Conservation (phyloP, 2,329 filamentous ascomycete genomes). For the Aspergillus sp. region DNA sequence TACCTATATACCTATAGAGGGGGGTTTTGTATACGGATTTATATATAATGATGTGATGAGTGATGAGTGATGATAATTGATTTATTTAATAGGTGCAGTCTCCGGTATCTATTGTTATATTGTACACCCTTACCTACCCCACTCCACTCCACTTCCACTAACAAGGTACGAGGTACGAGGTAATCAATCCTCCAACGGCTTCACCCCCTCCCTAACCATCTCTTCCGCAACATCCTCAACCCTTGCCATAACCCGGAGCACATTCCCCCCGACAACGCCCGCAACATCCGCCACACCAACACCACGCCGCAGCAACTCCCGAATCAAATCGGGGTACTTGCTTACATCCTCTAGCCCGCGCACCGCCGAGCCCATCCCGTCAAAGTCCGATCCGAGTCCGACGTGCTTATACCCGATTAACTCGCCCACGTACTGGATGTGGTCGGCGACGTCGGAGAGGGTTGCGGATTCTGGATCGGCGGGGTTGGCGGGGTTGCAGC, state of each 20-base stretch:
- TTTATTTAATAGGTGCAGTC: too few species aligned
- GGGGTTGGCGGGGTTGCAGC: constrained; percentile 49
- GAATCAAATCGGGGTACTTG: constrained; percentile 76
- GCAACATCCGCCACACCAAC: constrained; percentile 71
- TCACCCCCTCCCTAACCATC: constrained; percentile 59
- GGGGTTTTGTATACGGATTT: too few species aligned
- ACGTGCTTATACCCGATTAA: constrained; percentile 85
- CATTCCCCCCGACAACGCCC: constrained; percentile 76
- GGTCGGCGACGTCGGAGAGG: constrained; percentile 72
- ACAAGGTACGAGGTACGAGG: not conserved
- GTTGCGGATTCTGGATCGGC: constrained; percentile 69
- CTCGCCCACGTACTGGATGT: constrained; percentile 79
- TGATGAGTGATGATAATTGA: too few species aligned
- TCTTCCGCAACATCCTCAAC: constrained; percentile 69
- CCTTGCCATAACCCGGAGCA: constrained; percentile 80
- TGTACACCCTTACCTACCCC: too few species aligned
- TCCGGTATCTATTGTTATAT: too few species aligned
- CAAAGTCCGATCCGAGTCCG: constrained; percentile 86
- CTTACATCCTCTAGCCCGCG: constrained; percentile 79
- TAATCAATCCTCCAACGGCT: constrained; percentile 45
- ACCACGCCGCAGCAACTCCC: constrained; percentile 70
- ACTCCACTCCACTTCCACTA: not conserved
- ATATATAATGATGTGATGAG: too few species aligned
- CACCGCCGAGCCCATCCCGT: constrained; percentile 64
- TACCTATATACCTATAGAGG: too few species aligned